Evolutionary conservation across 768 basidiomycete genomes (phyloP).

Genomic region (Amanita pallidorosea): DNA sequence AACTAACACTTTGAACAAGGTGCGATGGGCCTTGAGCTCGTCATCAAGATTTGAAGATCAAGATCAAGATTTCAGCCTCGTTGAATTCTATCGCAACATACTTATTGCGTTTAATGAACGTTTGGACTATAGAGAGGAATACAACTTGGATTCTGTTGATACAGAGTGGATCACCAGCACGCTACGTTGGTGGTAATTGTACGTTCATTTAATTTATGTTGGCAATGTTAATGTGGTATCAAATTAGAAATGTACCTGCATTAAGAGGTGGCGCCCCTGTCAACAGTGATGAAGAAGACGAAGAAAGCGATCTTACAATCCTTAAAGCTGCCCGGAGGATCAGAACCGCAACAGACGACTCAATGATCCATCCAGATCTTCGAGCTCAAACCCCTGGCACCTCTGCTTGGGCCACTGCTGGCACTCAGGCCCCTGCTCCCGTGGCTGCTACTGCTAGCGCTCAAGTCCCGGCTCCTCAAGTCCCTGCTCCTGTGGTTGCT

Average conservation of each 20-base stretch:
- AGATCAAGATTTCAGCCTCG: conserved; percentile 1
- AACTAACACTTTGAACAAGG: neutral
- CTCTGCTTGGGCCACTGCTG: no score
- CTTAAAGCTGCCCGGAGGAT: no score
- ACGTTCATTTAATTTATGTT: neutral
- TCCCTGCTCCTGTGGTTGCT: no score
- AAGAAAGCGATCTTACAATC: no score
- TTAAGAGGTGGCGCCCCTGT: no score
- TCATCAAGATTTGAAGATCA: neutral
- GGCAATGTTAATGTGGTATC: neutral
- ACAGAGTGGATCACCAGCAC: neutral
- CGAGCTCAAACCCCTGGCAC: no score
- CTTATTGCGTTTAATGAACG: neutral
- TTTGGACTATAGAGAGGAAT: neutral
- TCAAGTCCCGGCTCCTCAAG: no score
- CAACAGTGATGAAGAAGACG: no score
- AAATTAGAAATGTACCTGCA: neutral
- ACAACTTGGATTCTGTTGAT: neutral
- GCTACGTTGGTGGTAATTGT: neutral
- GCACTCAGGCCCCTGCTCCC: no score
- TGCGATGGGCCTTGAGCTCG: conserved; percentile 2
- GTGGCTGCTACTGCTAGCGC: no score
- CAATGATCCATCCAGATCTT: no score
- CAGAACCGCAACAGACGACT: no score
- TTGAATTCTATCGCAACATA: neutral